phyloP scores from a whole-genome alignment of 805 yeast genomes.

The Starmerella davenportii region DNA sequence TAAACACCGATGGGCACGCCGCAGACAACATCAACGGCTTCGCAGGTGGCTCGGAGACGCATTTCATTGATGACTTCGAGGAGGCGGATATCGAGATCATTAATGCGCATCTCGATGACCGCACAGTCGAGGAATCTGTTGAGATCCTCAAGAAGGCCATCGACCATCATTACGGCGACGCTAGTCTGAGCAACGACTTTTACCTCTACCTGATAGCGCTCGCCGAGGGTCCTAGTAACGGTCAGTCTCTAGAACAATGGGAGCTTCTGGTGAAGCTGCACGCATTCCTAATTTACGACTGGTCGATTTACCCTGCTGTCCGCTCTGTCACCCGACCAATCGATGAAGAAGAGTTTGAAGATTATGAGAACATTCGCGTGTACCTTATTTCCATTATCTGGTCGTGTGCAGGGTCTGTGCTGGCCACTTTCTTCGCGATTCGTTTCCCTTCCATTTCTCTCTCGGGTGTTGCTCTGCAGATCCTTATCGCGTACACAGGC shows the following conservation, averaged over 20 bases:
- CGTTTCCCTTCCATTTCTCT: conserved; percentile 38
- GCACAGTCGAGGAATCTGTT: conserved; percentile 24
- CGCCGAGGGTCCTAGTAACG: conserved; percentile 5
- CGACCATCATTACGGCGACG: conserved; percentile 31
- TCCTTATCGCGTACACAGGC: conserved; percentile 46
- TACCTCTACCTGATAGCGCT: conserved; percentile 23
- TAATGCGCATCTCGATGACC: conserved; percentile 15
- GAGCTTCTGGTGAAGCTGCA: conserved; percentile 21
- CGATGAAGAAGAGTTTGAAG: conserved; percentile 26
- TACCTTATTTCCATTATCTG: conserved; percentile 34
- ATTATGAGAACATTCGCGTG: conserved; percentile 34
- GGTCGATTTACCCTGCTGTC: conserved; percentile 46
- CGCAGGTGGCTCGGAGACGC: too few relatives aligned
- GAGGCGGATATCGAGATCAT: conserved; percentile 11
- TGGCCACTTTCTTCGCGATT: conserved; percentile 39
- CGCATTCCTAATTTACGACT: conserved; percentile 28
- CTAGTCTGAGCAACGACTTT: conserved; percentile 28
- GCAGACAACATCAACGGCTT: too few relatives aligned
- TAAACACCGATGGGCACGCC: too few relatives aligned
- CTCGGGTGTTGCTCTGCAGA: conserved; percentile 35
- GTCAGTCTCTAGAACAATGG: conserved; percentile 14
- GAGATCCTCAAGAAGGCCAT: conserved; percentile 27
- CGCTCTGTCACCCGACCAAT: conserved; percentile 36
- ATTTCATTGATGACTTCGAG: too few relatives aligned
- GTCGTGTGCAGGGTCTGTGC: conserved; percentile 37